Percentiles rank a stretch among this genome's conserved stretches.
Conservation (phyloP, 2,329 filamentous ascomycete genomes). For the Fusarium siculi region DNA sequence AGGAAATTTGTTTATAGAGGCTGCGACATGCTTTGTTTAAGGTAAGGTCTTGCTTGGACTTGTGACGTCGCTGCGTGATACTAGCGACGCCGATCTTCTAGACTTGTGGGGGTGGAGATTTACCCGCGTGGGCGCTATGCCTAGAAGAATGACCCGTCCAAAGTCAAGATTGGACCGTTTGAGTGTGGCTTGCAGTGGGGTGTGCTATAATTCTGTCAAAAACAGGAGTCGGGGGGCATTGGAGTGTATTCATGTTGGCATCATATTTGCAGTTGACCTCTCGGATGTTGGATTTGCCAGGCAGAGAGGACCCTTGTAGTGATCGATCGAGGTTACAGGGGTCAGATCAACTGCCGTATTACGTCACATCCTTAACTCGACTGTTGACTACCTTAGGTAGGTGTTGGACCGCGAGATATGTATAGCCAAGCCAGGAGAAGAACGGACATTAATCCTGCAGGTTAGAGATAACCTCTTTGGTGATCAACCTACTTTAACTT, state of each 20-base stretch:
- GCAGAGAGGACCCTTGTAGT: neutral
- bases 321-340: slow-evolving; percentile 4
- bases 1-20: neutral
- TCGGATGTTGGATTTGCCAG: neutral
- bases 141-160: slow-evolving; percentile 6
- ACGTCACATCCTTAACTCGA: slow-evolving; percentile 5
- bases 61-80: slow-evolving; percentile 43
- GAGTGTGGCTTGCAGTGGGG: slow-evolving; percentile 11
- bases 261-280: neutral
- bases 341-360: neutral
- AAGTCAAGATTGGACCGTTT: neutral
- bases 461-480: neutral
- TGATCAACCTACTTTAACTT: neutral
- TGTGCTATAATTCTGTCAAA: slow-evolving; percentile 10
- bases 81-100: slow-evolving; percentile 28
- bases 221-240: neutral
- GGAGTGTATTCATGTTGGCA: slow-evolving; percentile 5
- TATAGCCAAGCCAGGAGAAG: neutral
- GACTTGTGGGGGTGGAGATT: slow-evolving; percentile 27
- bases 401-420: neutral
- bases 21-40: slow-evolving; percentile 29
- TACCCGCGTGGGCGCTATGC: slow-evolving; percentile 28
- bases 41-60: slow-evolving; percentile 12
- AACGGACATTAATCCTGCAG: neutral
- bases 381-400: too few species aligned